Conservation (phyloP, 371 early-diverging fungal genomes). For the Catenaria anguillulae region DNA sequence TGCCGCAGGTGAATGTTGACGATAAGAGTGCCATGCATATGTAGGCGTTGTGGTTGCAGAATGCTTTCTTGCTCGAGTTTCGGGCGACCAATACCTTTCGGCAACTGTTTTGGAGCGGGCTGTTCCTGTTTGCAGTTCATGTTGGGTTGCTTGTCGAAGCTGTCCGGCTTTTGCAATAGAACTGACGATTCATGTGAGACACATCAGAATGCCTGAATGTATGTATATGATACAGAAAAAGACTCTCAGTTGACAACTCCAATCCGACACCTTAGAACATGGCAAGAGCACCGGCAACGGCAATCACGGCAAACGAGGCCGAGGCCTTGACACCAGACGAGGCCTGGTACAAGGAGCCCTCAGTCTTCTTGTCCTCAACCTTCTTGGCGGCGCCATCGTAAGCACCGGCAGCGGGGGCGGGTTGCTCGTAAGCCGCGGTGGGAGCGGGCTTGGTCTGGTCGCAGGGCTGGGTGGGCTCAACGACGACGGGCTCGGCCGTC, state of each 20-base stretch:
- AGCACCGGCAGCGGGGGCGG: too few relatives aligned
- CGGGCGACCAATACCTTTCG: slow-evolving; percentile 65
- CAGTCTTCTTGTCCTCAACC: neutral
- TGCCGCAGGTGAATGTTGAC: neutral
- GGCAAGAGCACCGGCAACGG: neutral
- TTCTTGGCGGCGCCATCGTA: neutral
- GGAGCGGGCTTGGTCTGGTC: too few relatives aligned
- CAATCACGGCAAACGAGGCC: slow-evolving; percentile 26
- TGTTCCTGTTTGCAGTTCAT: slow-evolving; percentile 47
- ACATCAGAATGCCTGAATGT: too few relatives aligned
- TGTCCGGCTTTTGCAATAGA: slow-evolving; percentile 40
- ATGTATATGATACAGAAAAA: too few relatives aligned
- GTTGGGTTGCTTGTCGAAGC: slow-evolving; percentile 42
- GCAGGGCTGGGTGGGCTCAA: too few relatives aligned
- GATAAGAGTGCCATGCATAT: neutral
- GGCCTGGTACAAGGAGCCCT: too few relatives aligned
- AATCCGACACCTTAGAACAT: too few relatives aligned
- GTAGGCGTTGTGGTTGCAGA: slow-evolving; percentile 65
- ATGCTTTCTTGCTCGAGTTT: slow-evolving; percentile 75
- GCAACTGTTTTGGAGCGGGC: slow-evolving; percentile 52
- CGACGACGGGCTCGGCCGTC: too few relatives aligned
- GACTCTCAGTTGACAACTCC: too few relatives aligned
- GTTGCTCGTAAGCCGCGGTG: too few relatives aligned
- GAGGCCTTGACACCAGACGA: slow-evolving; percentile 41
- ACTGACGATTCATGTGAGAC: too few relatives aligned